Base-by-base conservation (phyloP, 2,329 filamentous ascomycete species). In the Rutstroemia sp. region DNA sequence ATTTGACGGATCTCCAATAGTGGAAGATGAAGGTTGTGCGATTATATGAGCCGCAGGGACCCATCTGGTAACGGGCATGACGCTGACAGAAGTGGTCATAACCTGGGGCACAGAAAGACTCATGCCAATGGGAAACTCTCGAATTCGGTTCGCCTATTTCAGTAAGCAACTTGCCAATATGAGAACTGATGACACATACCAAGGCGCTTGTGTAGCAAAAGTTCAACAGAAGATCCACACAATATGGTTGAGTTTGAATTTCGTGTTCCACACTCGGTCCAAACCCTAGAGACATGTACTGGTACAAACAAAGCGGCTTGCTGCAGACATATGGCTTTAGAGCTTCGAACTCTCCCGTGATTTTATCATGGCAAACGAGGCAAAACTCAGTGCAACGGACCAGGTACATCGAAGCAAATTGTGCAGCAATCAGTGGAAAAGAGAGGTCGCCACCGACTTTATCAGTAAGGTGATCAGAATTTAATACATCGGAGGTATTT, bases 221-320 rank as follows among this genome's bases (percentile, higher is more conserved):
- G 69, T 84, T 92, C 48, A 95, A 72, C 0, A 96, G 78, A 2
- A 96, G 76, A 67, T 96, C 92, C 12, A 95, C 88, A 0, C 95
- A 89, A 56, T 84, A 82, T 1, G 90, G 89, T 67, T 92, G 88
- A 12, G 82, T 81, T 25, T 87, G 67, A 21, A 96, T 87, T 66
- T 96, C 90, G 67, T 92, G 84, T 68, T 96, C 91, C 56, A 95
- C 83, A 64, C 83, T 90, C 1, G 89, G 87, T 0, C 91, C 92
- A 65, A 96, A 86, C 0, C 89, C 90, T n/a, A 95, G 76, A 16
- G 81, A 78, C 78, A 95, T 88, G 72, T 94, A 95, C 67, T 96
- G 92, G 65, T 88, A 95, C 4, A 95, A 74, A 65, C 92, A 96
- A 3, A 96, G 71, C 14, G 76, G 76, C 39, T 79, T 81, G 34